phyloP scores from a whole-genome alignment of 2,329 filamentous ascomycete species.

The Claviceps lovelessii region DNA sequence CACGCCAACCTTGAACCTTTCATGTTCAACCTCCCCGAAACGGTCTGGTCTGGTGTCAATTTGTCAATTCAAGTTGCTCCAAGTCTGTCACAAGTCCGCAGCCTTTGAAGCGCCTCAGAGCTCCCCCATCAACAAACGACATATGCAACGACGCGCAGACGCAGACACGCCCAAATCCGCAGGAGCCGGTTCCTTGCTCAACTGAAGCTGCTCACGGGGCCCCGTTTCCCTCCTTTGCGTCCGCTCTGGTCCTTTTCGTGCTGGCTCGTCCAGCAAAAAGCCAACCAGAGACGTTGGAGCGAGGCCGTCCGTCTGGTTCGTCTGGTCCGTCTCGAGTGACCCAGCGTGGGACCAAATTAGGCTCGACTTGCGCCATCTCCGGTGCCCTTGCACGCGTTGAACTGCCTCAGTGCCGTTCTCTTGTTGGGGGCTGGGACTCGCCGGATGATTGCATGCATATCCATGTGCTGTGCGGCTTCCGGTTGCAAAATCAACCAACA shows the following conservation, averaged over 20 bases:
- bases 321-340: neutral
- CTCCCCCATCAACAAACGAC: neutral
- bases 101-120: neutral
- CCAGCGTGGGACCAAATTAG: neutral
- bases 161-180: neutral
- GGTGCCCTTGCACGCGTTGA: neutral
- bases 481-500: neutral
- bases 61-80: neutral
- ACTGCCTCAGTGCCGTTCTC: neutral
- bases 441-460: neutral
- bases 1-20: neutral
- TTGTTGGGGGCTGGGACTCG: neutral
- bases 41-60: too few species aligned
- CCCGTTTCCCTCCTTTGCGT: neutral
- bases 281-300: neutral
- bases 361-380: neutral
- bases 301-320: too few species aligned
- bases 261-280: neutral
- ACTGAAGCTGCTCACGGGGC: neutral
- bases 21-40: neutral
- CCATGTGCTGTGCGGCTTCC: neutral
- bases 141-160: neutral
- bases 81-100: too few species aligned
- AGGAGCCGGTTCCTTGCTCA: neutral
- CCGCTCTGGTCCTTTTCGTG: neutral